These are phyloP conservation scores for Crotalaria pallida DNA, from an alignment of 306 rosid species.

Conservation along the genomic window DNA sequence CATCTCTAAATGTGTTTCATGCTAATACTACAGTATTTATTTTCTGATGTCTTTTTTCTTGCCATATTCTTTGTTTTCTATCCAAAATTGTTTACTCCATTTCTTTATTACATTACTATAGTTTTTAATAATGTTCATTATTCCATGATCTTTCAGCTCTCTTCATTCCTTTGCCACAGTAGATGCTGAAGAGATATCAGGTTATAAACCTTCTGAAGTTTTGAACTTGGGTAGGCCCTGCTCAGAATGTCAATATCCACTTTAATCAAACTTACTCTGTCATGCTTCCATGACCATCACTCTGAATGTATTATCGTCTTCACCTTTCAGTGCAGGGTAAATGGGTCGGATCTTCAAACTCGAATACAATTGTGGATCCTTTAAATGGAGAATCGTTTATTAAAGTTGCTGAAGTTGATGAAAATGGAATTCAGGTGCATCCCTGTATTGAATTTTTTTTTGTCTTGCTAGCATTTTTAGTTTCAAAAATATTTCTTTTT, in stretches of 20 bases:
- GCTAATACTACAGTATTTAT: neutral
- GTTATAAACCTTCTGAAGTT: constrained; percentile 82
- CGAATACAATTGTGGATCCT: constrained; percentile 78
- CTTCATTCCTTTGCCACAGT: constrained; percentile 61
- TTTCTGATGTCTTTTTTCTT: neutral
- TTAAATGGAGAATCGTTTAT: constrained; percentile 94
- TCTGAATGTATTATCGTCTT: constrained; percentile 18
- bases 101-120: neutral
- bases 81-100: neutral
- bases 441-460: neutral
- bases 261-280: neutral
- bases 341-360: constrained; percentile 62
- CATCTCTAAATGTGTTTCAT: neutral
- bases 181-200: constrained; percentile 76
- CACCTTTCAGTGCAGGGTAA: constrained; percentile 84
- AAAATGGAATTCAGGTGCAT: constrained; percentile 69
- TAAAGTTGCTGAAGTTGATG: constrained; percentile 84
- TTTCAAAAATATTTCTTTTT: constrained; percentile 15
- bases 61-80: neutral
- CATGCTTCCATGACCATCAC: neutral
- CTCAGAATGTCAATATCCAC: neutral
- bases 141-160: constrained; percentile 39
- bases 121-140: neutral
- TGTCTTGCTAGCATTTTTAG: neutral
- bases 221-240: constrained; percentile 66